Evolutionary conservation across 495 filamentous ascomycete species (phyloP), one percentile per base, ranked within the genome.

Genomic region (Talaromyces wortmannii): DNA sequence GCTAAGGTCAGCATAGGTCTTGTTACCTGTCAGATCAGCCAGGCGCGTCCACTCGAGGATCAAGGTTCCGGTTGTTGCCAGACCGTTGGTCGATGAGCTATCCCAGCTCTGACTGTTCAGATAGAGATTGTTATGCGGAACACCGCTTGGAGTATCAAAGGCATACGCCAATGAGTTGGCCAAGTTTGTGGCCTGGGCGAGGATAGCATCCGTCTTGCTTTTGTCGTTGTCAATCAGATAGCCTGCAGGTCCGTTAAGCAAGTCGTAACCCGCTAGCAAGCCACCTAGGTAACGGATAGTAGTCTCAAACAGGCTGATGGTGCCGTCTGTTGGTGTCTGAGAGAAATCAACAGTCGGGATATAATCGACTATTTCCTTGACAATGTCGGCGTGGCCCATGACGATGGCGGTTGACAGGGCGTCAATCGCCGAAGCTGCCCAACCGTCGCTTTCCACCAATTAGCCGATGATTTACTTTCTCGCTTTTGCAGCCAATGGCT

Each of bases 261-360:
- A 78, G 63, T 95, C 91, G 64, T 94, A 91, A 6, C 83, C 91
- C 7, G 91, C 89, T 45, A 95, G 59, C 59, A 96, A 73, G 16
- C 91, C 91, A n/a, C 76, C 90, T 4, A 95, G 72, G 59, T 95
- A 95, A 4, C 90, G 86, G 61, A 95, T 95, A 3, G 89, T 95
- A 3, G 90, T 95, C 69, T 95, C 90, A 56, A 95, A 95, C 31
- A 95, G 70, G 53, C 85, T 91, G 57, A 95, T 83, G 31, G 57
- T 32, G 13, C 71, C 71, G 6, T 66, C 68, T 23, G 1, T 62
- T 53, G 5, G 87, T 86, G 15, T 69, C 72, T 52, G 23, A 23
- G 77, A 77, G 58, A 89, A 96, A 68, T 96, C 73, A 58, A 94
- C 82, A 0, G 66, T 75, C 0, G 78, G 72, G 44, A 96, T 79